phyloP scores from a whole-genome alignment of 2,329 filamentous ascomycete genomes.

The Pezicula rhizophila region DNA sequence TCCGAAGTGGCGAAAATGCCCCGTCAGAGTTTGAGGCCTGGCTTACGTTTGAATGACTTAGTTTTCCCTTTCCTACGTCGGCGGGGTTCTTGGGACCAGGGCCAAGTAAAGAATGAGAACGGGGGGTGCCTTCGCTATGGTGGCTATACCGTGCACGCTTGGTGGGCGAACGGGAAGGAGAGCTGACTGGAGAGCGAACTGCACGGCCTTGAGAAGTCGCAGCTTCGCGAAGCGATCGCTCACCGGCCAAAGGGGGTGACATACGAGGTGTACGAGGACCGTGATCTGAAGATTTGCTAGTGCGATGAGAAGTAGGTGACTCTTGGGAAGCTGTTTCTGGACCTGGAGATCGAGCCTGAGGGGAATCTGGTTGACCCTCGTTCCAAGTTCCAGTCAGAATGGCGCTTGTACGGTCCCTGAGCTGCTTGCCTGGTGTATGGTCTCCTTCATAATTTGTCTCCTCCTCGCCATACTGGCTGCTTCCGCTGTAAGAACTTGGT shows the following conservation, averaged over 20 bases:
- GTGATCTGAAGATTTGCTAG: conserved; percentile 4
- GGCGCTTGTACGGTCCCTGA: conserved; percentile 45
- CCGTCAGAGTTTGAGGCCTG: neutral
- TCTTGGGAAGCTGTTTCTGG: conserved; percentile 10
- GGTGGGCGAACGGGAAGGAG: conserved; percentile 14
- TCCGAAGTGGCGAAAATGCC: neutral
- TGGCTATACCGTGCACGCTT: conserved; percentile 22
- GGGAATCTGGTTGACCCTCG: conserved; percentile 56
- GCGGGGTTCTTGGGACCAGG: conserved; percentile 13
- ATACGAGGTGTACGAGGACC: neutral
- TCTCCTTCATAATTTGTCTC: conserved; percentile 21
- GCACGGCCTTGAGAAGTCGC: neutral
- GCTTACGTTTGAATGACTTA: neutral
- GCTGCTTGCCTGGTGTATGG: conserved; percentile 22
- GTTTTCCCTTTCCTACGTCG: conserved; percentile 13
- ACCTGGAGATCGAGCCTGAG: conserved; percentile 25
- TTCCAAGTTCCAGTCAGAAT: conserved; percentile 55
- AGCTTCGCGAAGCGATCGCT: neutral
- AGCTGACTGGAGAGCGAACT: conserved; percentile 2
- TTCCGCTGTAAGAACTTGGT: conserved; percentile 19
- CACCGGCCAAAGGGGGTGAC: neutral
- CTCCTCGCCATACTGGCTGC: conserved; percentile 18
- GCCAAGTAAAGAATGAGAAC: conserved; percentile 23
- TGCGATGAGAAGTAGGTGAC: neutral
- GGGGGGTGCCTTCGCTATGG: conserved; percentile 17